These are phyloP conservation scores for Aspergillaceae sp. DNA, from an alignment of 2,329 filamentous ascomycete genomes.

Conservation along the genomic window DNA sequence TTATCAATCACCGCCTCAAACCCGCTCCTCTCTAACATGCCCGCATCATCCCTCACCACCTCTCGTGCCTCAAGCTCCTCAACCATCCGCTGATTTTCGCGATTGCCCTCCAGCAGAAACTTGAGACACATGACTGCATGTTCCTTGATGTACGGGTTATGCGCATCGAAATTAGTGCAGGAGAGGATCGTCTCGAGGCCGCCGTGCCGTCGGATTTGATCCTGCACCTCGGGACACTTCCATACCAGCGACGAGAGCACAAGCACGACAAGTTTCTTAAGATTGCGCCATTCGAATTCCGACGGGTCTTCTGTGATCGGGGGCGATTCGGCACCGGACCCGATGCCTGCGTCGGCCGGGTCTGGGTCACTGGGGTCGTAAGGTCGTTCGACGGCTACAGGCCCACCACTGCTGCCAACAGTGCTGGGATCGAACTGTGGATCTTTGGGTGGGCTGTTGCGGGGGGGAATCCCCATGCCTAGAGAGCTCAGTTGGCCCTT, in stretches of 20 bases:
- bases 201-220: constrained; percentile 74
- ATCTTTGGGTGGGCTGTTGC: constrained; percentile 22
- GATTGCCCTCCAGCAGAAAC: constrained; percentile 49
- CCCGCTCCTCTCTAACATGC: constrained; percentile 33
- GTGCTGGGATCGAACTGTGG: constrained; percentile 22
- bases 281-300: constrained; percentile 66
- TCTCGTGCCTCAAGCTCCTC: constrained; percentile 40
- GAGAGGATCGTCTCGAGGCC: constrained; percentile 82
- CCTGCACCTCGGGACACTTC: constrained; percentile 75
- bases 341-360: constrained; percentile 34
- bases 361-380: constrained; percentile 46
- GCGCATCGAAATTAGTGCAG: constrained; percentile 82
- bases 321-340: constrained; percentile 39
- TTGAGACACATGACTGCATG: constrained; percentile 83
- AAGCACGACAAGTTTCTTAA: constrained; percentile 87
- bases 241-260: constrained; percentile 84
- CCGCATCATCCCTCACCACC: constrained; percentile 33
- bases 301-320: constrained; percentile 53
- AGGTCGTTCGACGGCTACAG: constrained; percentile 54
- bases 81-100: constrained; percentile 47
- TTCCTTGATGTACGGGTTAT: constrained; percentile 91
- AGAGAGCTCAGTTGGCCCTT: constrained; percentile 59
- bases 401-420: constrained; percentile 11
- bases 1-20: constrained; percentile 37
- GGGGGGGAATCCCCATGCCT: constrained; percentile 15